Base-by-base conservation (phyloP, 768 basidiomycete genomes). In the Collybia nuda region DNA sequence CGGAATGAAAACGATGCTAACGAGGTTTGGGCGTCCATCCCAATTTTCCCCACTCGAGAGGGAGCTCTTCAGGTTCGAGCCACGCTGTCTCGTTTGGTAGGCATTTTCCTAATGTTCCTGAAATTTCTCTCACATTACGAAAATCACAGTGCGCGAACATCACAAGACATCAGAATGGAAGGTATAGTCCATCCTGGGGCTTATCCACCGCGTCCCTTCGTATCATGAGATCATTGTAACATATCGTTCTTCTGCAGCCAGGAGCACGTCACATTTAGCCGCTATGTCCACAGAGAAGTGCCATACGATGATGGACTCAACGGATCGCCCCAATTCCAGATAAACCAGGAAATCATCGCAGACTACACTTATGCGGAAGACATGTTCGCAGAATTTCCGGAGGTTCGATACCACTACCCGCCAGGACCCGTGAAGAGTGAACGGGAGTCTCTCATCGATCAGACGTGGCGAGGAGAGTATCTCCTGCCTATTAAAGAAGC, bases 381-480 rank as follows among this genome's bases (percentile, higher is more conserved):
- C 44, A 49, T 23, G 50, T 66, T 26, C 24, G 24, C 24, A 26
- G 24, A 26, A 3, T 4, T 7, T 7, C 24, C 24, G 24, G 24
- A 26, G 24, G 24, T 26, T 26, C 24, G 24, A 26, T 26, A 3
- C 47, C 39, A 40, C 15, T 72, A 68, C 67, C 66, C 63, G 3
- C 67, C 71, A 2, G 62, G 65, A 19, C 60, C 68, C 7, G 54
- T 62, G 6, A 50, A 61, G 47, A 2, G 49, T 0, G 15, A 43
- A 0, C 72, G 67, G 67, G 37, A 28, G 12, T 65, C 67, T 1
- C 26, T 72, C 36, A 52, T 54, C 18, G 55, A 53, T 5, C 24
- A 48, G 17, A 57, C 46, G 6, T 72, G 68, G 71, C 52, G 61
- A 8, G 46, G 40, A 0, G 67, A 68, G 36, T 69, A 61, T 43